Conservation (phyloP, 2,329 filamentous ascomycete species). For the Gliomastix tumulicola region DNA sequence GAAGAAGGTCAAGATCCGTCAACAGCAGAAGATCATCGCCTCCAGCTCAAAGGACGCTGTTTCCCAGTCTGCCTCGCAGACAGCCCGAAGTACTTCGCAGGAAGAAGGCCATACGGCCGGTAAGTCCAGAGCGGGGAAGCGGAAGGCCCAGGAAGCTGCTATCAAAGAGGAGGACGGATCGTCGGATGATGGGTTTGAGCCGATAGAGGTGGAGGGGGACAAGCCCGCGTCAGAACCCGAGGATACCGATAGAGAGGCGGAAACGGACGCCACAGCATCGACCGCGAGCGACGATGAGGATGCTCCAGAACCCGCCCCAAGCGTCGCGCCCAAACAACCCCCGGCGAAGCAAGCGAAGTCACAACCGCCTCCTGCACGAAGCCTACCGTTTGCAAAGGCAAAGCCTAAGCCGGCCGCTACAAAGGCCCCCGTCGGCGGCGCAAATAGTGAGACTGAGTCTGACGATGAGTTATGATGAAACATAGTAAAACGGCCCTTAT, state of each 20-base stretch:
- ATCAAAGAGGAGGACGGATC: conserved; percentile 25
- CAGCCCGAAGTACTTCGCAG: no score
- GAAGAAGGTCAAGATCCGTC: conserved; percentile 73
- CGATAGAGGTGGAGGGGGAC: conserved; percentile 47
- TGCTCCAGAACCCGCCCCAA: conserved; percentile 16
- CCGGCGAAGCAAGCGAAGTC: conserved; percentile 11
- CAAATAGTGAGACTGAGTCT: conserved; percentile 43
- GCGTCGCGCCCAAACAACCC: conserved; percentile 5
- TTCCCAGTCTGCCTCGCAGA: no score
- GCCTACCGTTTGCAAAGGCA: conserved; percentile 35
- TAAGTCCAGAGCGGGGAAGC: conserved; percentile 37
- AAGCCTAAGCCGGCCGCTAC: conserved; percentile 19
- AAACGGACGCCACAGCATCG: conserved; percentile 30
- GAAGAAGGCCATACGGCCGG: conserved; percentile 17
- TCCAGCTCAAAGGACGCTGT: no score
- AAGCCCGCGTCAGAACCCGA: conserved; percentile 22
- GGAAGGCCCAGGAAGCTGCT: conserved; percentile 34
- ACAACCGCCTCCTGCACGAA: conserved; percentile 27
- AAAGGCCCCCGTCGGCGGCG: conserved; percentile 8
- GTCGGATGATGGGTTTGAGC: conserved; percentile 38
- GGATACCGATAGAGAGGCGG: conserved; percentile 30
- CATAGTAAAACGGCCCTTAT: no score
- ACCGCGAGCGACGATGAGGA: conserved; percentile 35
- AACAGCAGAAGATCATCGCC: conserved; percentile 59
- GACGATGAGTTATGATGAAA: conserved; percentile 51